Conservation (phyloP, 2,329 filamentous ascomycete species). For the Alternaria consortialis region DNA sequence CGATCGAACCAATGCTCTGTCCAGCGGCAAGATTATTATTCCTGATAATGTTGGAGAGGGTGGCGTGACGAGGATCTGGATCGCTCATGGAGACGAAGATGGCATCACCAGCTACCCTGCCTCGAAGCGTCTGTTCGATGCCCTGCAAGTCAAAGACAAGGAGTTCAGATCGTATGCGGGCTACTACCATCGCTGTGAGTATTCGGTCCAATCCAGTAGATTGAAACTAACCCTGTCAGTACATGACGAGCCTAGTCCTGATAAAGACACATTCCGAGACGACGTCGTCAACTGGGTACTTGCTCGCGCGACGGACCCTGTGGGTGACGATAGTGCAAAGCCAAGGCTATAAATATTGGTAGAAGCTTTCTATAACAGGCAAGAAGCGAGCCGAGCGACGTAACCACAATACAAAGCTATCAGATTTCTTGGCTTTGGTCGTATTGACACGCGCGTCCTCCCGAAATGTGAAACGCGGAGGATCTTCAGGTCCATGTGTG, state of each 20-base stretch:
- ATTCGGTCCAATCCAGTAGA: not conserved
- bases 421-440: slow-evolving; percentile 1
- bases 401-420: slow-evolving; percentile 8
- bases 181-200: slow-evolving; percentile 74
- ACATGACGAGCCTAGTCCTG: slow-evolving; percentile 48
- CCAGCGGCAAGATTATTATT: slow-evolving; percentile 62
- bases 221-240: slow-evolving; percentile 38
- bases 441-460: slow-evolving; percentile 18
- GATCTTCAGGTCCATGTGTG: slow-evolving; percentile 3
- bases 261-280: slow-evolving; percentile 46
- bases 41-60: slow-evolving; percentile 55
- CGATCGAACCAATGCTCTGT: slow-evolving; percentile 72
- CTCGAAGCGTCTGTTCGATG: slow-evolving; percentile 70
- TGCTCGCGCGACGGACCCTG: slow-evolving; percentile 42
- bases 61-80: slow-evolving; percentile 71
- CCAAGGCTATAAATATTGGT: slow-evolving; percentile 42
- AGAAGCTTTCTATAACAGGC: slow-evolving; percentile 13
- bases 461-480: slow-evolving; percentile 18
- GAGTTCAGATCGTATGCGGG: slow-evolving; percentile 78
- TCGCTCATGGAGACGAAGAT: slow-evolving; percentile 81
- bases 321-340: slow-evolving; percentile 40
- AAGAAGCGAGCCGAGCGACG: slow-evolving; percentile 17
- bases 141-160: slow-evolving; percentile 69
- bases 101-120: slow-evolving; percentile 71
- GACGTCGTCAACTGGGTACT: slow-evolving; percentile 51